These are phyloP conservation scores for Lipomyces chichibuensis DNA, from an alignment of 805 yeast genomes.

Conservation along the genomic window DNA sequence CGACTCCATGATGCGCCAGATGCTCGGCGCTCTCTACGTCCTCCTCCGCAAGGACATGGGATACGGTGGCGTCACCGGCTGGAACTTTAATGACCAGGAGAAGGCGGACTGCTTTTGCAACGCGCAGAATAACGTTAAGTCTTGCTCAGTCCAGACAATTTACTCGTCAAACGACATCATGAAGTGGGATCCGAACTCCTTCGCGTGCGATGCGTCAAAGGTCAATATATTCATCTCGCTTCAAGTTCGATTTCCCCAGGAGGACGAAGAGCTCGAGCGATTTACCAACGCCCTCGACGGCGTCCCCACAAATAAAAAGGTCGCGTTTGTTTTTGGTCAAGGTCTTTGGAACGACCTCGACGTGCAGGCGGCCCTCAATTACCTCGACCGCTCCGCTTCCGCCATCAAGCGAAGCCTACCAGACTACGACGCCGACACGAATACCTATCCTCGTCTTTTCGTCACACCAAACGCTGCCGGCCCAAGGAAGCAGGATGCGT, in stretches of 20 bases:
- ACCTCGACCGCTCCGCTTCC: constrained; percentile 29
- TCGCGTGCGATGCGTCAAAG: constrained; percentile 32
- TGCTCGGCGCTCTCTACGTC: constrained; percentile 35
- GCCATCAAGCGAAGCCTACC: constrained; percentile 18
- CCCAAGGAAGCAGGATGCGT: constrained; percentile 29
- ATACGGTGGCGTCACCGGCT: constrained; percentile 34
- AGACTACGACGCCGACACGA: constrained; percentile 15
- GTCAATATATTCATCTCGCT: constrained; percentile 31
- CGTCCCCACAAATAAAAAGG: constrained; percentile 23
- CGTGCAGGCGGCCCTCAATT: constrained; percentile 34
- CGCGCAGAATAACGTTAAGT: constrained; percentile 35
- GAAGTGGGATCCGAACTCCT: constrained; percentile 34
- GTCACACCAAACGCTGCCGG: constrained; percentile 35
- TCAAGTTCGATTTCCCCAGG: constrained; percentile 33
- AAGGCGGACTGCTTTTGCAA: constrained; percentile 35
- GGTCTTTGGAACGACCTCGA: constrained; percentile 36
- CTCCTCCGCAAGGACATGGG: constrained; percentile 32
- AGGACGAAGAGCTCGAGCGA: constrained; percentile 30
- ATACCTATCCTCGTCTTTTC: constrained; percentile 30
- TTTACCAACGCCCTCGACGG: constrained; percentile 23
- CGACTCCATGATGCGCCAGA: constrained; percentile 36
- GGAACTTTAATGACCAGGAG: constrained; percentile 36
- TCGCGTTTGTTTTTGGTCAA: constrained; percentile 34
- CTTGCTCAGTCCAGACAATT: constrained; percentile 32
- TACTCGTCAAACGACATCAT: constrained; percentile 27